phyloP scores from a whole-genome alignment of 2,329 filamentous ascomycete genomes.

The Sporothrix protearum region DNA sequence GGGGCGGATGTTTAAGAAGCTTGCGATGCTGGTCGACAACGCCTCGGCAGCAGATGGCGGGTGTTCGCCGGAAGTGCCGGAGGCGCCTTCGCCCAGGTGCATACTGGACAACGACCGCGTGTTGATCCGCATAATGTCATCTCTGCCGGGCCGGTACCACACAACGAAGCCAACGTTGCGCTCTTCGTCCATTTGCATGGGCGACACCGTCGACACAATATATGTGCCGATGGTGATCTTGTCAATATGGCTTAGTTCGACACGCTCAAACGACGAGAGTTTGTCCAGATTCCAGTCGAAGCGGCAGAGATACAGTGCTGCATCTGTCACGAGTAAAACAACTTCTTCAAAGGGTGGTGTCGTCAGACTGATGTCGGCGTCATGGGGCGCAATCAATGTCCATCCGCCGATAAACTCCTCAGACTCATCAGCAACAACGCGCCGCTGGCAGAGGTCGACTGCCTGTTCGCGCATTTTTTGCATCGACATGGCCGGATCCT shows the following conservation, averaged over 20 bases:
- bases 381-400: constrained; percentile 76
- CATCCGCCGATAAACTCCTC: constrained; percentile 88
- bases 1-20: constrained; percentile 42
- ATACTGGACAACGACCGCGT: constrained; percentile 70
- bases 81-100: constrained; percentile 31
- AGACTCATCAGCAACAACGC: constrained; percentile 75
- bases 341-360: constrained; percentile 80
- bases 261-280: constrained; percentile 83
- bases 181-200: constrained; percentile 69
- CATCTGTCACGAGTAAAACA: constrained; percentile 80
- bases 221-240: constrained; percentile 79
- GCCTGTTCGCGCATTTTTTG: constrained; percentile 80
- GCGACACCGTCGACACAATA: constrained; percentile 80
- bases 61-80: not conserved
- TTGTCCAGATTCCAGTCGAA: constrained; percentile 97
- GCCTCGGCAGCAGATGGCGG: constrained; percentile 25
- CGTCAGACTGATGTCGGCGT: constrained; percentile 61
- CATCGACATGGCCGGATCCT: constrained; percentile 86
- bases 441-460: constrained; percentile 81
- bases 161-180: constrained; percentile 83
- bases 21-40: constrained; percentile 38
- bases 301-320: constrained; percentile 80
- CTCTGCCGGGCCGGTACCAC: constrained; percentile 67
- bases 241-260: constrained; percentile 70
- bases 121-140: constrained; percentile 74